A percentile compares a stretch with the other conserved stretches of the same genome.
Conservation (phyloP, 495 filamentous ascomycete species). For the Aspergillus kassunensis region DNA sequence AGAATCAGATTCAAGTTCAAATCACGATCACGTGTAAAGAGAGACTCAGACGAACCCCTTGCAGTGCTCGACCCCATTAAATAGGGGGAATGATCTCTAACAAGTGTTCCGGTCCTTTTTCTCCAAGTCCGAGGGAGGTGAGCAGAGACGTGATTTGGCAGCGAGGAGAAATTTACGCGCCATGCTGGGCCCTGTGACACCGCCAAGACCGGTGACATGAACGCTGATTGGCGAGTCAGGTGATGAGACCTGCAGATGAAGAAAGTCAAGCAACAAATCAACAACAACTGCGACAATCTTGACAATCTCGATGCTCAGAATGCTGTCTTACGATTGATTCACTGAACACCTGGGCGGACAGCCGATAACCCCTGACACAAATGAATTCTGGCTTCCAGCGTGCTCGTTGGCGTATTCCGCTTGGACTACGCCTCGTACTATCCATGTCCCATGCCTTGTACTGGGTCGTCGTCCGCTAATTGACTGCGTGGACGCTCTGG, state of each 20-base stretch:
- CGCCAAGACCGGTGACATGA: background rate
- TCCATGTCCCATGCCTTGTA: constrained; percentile 7
- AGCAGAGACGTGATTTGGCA: constrained; percentile 5
- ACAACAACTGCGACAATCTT: background rate
- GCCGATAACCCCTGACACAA: constrained; percentile 1
- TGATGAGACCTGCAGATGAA: constrained; percentile 27
- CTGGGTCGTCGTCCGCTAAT: constrained; percentile 35
- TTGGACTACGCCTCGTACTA: constrained; percentile 16
- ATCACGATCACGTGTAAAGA: too few species aligned
- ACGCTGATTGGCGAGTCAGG: constrained; percentile 17
- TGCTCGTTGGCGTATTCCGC: constrained; percentile 35
- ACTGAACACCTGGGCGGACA: background rate
- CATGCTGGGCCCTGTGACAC: constrained; percentile 18
- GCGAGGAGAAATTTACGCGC: constrained; percentile 19
- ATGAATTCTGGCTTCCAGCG: constrained; percentile 26
- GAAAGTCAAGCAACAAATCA: constrained; percentile 22
- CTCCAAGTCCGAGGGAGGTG: too few species aligned
- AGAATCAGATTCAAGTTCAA: too few species aligned
- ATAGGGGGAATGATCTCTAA: too few species aligned
- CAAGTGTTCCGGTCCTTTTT: too few species aligned
- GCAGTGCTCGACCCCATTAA: background rate
- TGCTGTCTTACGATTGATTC: background rate
- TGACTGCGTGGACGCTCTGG: constrained; percentile 16
- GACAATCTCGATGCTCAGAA: background rate
- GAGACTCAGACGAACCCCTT: too few species aligned